Base-by-base conservation (phyloP, 2,329 filamentous ascomycete genomes). In the Ceratocystis cubensis region DNA sequence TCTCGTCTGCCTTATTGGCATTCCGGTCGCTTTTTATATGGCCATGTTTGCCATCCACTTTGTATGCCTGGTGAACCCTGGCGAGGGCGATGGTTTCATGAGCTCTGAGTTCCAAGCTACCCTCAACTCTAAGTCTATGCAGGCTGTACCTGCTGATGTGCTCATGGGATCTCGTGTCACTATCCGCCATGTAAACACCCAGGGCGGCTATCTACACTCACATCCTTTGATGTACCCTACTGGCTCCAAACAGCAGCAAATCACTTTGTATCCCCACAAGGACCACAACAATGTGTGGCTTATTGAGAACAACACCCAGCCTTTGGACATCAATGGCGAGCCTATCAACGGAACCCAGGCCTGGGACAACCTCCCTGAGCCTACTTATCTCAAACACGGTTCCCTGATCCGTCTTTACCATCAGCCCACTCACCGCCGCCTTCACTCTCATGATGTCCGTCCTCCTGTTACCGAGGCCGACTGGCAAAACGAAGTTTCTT, bases 1-100 rank as follows among this genome's bases (percentile, higher is more conserved):
- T 71, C 80, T 86, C 57, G 96, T 97, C 80, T 96, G 91, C 75
- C 81, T 99, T 65, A 91, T 99, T 71, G 80, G 96, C 71, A 89
- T 99, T 71, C 94, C 94, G 5, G 71, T 88, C 30, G 86, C 85
- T 45, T 96, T 99, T 78, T 99, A 99, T 79, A 87, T 96, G 81
- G 87, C 84, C 73, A 96, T 97, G 89, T 99, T 99, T 73, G 92
- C 85, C 65, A 95, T 99, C 72, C 94, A 99, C 80, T 99, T 99
- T 77, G 71, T 92, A 71, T 95, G 90, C 80, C 83, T 99, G 53
- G 84, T 88, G 68, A 99, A 99, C 78, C 94, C 94, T 33, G 94
- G 94, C 68, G 94, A 99, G 64, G 94, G 94, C 65, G 94, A 99
- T 76, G 94, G 94, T 66, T 99, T 99, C 81, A 99, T 99, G 94